Evolutionary conservation across 495 filamentous ascomycete species (phyloP).

Genomic region (Aspergillus nidulans): DNA sequence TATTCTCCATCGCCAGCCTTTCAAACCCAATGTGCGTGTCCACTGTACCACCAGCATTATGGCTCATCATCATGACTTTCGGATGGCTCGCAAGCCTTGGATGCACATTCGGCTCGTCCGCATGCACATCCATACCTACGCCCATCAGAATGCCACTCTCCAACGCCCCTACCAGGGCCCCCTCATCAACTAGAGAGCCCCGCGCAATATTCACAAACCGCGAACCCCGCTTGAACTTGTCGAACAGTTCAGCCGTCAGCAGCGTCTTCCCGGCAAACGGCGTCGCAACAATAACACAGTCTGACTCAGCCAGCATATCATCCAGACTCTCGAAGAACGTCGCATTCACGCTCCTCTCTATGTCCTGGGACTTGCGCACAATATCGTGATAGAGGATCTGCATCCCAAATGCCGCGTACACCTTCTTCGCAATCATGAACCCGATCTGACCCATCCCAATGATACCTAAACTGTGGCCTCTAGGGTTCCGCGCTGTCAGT

Average conservation of each 20-base stretch:
- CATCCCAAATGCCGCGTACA: constrained; percentile 59
- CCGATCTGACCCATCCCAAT: constrained; percentile 69
- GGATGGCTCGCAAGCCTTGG: constrained; percentile 47
- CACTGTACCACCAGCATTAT: constrained; percentile 69
- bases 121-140: constrained; percentile 67
- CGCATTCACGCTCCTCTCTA: constrained; percentile 32
- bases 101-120: constrained; percentile 44
- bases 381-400: constrained; percentile 65
- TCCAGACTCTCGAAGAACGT: constrained; percentile 50
- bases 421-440: constrained; percentile 59
- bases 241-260: constrained; percentile 47
- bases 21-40: constrained; percentile 73
- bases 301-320: constrained; percentile 48
- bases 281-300: constrained; percentile 66
- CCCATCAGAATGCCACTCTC: constrained; percentile 48
- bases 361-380: constrained; percentile 44
- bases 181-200: constrained; percentile 65
- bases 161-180: constrained; percentile 59
- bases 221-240: constrained; percentile 50
- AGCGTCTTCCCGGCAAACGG: constrained; percentile 58
- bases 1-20: constrained; percentile 67
- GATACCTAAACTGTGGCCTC: constrained; percentile 47
- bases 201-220: constrained; percentile 72
- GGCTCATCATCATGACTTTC: constrained; percentile 59
- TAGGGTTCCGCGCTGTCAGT: constrained; percentile 49